These are phyloP conservation scores for Fusarium aywerte DNA, from an alignment of 2,329 filamentous ascomycete species.

Conservation along the genomic window DNA sequence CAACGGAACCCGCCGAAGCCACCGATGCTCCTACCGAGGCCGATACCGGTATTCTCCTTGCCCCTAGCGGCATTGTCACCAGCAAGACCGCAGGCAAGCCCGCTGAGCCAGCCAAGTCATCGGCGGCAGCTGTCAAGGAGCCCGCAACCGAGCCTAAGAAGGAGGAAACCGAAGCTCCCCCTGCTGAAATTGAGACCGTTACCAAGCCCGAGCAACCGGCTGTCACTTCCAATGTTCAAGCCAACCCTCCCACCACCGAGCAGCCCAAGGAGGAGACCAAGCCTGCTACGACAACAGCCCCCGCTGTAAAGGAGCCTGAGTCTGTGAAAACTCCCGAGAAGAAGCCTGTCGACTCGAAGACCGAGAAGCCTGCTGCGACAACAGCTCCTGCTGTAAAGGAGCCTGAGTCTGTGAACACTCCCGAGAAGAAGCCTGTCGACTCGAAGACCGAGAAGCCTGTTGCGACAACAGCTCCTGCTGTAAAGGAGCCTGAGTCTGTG, in stretches of 20 bases:
- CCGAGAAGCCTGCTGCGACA: conserved; percentile 11
- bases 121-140: conserved; percentile 10
- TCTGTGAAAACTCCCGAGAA: conserved; percentile 15
- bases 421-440: conserved; percentile 24
- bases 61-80: conserved; percentile 43
- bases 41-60: conserved; percentile 43
- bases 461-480: conserved; percentile 15
- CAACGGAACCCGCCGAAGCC: conserved; percentile 12
- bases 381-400: conserved; percentile 19
- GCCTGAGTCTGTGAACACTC: conserved; percentile 11
- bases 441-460: conserved; percentile 21
- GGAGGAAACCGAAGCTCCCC: conserved; percentile 9
- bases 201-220: neutral
- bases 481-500: conserved; percentile 10
- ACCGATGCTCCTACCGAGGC: conserved; percentile 23
- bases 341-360: conserved; percentile 28
- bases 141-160: conserved; percentile 15
- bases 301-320: conserved; percentile 13
- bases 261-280: conserved; percentile 28
- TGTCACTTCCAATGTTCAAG: conserved; percentile 7
- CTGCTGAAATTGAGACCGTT: conserved; percentile 5
- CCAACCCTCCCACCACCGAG: conserved; percentile 19
- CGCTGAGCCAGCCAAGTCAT: conserved; percentile 18
- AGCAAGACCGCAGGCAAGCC: conserved; percentile 26
- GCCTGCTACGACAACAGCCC: conserved; percentile 17